Evolutionary conservation across 106 monocot genomes (phyloP), one percentile per base, ranked within the genome.

Genomic region (Agapanthus africanus): DNA sequence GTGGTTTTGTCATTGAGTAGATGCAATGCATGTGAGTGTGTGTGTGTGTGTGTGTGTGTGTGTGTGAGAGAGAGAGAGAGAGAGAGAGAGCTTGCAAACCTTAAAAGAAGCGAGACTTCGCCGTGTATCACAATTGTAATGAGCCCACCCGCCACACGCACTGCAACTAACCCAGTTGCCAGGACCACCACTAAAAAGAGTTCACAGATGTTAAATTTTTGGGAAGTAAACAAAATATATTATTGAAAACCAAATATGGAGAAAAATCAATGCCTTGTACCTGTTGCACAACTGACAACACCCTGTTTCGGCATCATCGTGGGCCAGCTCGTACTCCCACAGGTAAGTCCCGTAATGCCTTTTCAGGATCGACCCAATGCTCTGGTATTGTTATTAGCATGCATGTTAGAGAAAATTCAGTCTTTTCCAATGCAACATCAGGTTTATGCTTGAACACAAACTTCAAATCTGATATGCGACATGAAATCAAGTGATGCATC

Each of bases 131-230:
- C 89, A 89, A 11, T 79, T 85, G 42, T 82, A 89, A 64, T 89
- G 89, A 4, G 82, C 89, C 89, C 89, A 89, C 37, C 82, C 82
- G 25, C 85, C 85, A 40, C 89, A 89, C 33, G 79, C 42, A 14
- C 82, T 82, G 65, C 89, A 85, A 66, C 81, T 89, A 54, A 89
- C 82, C 89, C 89, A 89, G 72, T 85, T 85, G 28, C 84, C 89
- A 52, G 89, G 74, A 11, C 79, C 79, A 54, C 82, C 80, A 82
- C 89, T 89, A 81, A 40, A 40, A 23, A 77, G 25, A 16, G 19
- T 44, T 59, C n/a, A n/a, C n/a, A 59, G 52, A 40, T 7, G 9
- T 2, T 22, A 0, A 65, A 11, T 25, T 40, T 37, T 32, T 50
- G 22, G 31, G n/a, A n/a, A 54, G 0, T 31, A 41, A 28, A 33